phyloP scores from a whole-genome alignment of 176 grass and related monocot species.

The Dactylis glomerata region DNA sequence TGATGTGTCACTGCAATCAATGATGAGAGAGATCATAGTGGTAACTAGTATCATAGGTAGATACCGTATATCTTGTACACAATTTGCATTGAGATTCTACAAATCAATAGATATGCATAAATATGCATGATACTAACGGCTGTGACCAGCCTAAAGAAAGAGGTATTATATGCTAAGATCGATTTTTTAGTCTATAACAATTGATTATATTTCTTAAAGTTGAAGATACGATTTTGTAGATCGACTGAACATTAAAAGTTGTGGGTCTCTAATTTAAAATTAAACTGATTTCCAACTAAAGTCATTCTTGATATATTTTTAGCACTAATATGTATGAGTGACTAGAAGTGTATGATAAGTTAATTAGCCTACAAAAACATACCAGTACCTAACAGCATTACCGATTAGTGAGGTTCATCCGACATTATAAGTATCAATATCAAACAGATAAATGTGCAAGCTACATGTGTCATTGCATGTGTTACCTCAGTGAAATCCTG shows the following conservation, averaged over 20 bases:
- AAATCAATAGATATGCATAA: too few species aligned
- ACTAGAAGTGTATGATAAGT: not conserved
- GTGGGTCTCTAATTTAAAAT: not conserved
- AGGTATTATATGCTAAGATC: too few species aligned
- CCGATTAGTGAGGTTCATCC: not conserved
- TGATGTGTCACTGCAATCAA: too few species aligned
- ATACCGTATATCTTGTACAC: too few species aligned
- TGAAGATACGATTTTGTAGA: not conserved
- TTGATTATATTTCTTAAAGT: too few species aligned
- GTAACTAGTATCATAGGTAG: too few species aligned
- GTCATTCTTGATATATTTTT: not conserved
- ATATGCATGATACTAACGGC: too few species aligned
- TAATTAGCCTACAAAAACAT: conserved; percentile 24
- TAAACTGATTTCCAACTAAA: not conserved
- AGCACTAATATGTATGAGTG: not conserved
- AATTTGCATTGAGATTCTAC: too few species aligned
- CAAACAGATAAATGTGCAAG: conserved; percentile 9
- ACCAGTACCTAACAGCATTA: conserved; percentile 2
- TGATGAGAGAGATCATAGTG: too few species aligned
- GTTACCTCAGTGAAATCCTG: conserved; percentile 94
- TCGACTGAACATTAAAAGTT: not conserved
- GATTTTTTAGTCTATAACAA: too few species aligned
- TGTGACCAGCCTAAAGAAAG: too few species aligned
- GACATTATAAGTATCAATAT: not conserved
- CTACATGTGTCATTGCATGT: conserved; percentile 5